Evolutionary conservation across 768 basidiomycete species (phyloP).

Genomic region (Boletus tylopilopsis): DNA sequence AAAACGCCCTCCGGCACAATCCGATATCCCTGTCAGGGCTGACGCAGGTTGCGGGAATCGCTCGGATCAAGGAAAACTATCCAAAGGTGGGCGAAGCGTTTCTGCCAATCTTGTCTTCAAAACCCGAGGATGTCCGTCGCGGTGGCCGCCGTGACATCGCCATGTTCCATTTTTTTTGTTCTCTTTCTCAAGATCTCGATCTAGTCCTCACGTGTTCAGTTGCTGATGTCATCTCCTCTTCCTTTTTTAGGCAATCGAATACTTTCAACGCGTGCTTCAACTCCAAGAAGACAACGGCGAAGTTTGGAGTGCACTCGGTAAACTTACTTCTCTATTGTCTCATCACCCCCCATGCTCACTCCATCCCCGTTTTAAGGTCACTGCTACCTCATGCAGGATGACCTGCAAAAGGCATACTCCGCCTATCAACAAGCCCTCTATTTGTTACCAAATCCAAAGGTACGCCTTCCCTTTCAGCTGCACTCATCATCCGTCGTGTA

Average conservation of each 20-base stretch:
- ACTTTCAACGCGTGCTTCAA: constrained; percentile 88
- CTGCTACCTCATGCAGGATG: constrained; percentile 99
- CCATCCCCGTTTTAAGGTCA: constrained; percentile 56
- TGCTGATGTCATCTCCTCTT: constrained; percentile 32
- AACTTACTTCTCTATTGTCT: constrained; percentile 25
- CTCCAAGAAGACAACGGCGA: constrained; percentile 97
- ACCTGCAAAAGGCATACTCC: constrained; percentile 96
- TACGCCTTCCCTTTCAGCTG: constrained; percentile 30
- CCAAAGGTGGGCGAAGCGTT: constrained; percentile 65
- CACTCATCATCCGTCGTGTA: background rate
- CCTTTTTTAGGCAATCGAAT: constrained; percentile 80
- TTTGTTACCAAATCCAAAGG: constrained; percentile 93
- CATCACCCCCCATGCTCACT: constrained; percentile 12
- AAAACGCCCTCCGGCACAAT: constrained; percentile 94
- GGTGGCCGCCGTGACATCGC: constrained; percentile 21
- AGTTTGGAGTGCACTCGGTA: constrained; percentile 95
- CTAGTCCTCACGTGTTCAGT: constrained; percentile 27
- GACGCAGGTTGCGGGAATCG: constrained; percentile 92
- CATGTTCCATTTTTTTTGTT: constrained; percentile 15
- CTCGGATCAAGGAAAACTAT: constrained; percentile 96
- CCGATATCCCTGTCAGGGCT: constrained; percentile 86
- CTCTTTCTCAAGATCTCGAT: constrained; percentile 23
- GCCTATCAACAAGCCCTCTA: constrained; percentile 99
- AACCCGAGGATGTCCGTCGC: constrained; percentile 33
- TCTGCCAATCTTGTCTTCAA: constrained; percentile 23